phyloP scores from a whole-genome alignment of 73 alveolate genomes.

The Urostyla sp. region DNA sequence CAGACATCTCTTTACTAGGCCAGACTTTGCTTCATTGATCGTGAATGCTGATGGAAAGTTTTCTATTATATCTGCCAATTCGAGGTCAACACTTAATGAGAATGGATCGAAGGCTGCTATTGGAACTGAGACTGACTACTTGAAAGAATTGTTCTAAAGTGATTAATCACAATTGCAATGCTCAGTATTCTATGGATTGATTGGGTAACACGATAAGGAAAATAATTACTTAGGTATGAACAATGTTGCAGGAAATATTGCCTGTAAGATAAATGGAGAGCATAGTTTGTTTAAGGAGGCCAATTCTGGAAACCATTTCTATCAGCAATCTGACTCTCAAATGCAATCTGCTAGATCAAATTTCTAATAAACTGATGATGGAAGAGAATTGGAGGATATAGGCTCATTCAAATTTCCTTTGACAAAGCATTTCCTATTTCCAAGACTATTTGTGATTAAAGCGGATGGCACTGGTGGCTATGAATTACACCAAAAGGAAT shows the following conservation, averaged over 20 bases:
- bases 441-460: conserved; percentile 59
- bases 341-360: conserved; percentile 5
- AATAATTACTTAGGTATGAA: neutral
- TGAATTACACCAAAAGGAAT: conserved; percentile 51
- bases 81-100: conserved; percentile 70
- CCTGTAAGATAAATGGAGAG: neutral
- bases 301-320: neutral
- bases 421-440: conserved; percentile 24
- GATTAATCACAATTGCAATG: neutral
- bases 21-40: conserved; percentile 70
- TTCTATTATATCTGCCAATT: conserved; percentile 68
- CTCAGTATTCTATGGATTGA: neutral
- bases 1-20: conserved; percentile 67
- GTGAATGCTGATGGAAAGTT: conserved; percentile 73
- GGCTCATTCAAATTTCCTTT: conserved; percentile 39
- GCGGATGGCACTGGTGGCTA: conserved; percentile 73
- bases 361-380: conserved; percentile 59
- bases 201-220: neutral
- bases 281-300: neutral
- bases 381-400: conserved; percentile 44
- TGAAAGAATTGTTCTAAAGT: conserved; percentile 10
- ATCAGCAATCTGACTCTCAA: neutral
- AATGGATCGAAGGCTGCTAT: conserved; percentile 49
- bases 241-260: neutral
- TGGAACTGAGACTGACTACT: conserved; percentile 77